These are phyloP conservation scores for Spathaspora sp. DNA, from an alignment of 805 yeast genomes.

Conservation along the genomic window DNA sequence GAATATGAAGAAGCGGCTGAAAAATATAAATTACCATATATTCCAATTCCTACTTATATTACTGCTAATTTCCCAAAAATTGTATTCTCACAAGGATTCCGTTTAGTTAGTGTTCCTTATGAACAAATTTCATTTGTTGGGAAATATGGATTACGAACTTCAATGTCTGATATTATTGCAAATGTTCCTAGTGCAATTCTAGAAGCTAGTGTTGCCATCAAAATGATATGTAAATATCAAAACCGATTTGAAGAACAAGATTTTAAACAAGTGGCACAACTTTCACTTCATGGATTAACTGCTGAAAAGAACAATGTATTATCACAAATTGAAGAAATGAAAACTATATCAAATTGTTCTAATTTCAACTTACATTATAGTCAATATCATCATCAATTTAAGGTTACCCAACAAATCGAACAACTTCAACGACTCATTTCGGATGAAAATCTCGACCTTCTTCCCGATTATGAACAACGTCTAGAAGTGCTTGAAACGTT, in stretches of 20 bases:
- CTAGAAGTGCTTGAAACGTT: constrained; percentile 71
- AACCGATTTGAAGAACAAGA: constrained; percentile 41
- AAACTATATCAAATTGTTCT: constrained; percentile 30
- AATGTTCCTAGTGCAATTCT: constrained; percentile 32
- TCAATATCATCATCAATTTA: constrained; percentile 43
- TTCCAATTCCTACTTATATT: constrained; percentile 32
- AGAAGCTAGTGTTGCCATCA: constrained; percentile 34
- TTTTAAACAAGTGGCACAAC: constrained; percentile 30
- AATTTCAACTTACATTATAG: constrained; percentile 43
- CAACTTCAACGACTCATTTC: constrained; percentile 61
- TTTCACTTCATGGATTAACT: constrained; percentile 33
- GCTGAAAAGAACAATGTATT: constrained; percentile 33
- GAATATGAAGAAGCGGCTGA: constrained; percentile 20
- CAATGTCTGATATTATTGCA: constrained; percentile 30
- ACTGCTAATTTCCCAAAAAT: constrained; percentile 32
- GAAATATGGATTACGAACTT: constrained; percentile 28
- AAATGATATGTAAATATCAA: constrained; percentile 32
- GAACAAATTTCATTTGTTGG: constrained; percentile 43
- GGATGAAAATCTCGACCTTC: constrained; percentile 81
- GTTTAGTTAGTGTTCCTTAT: constrained; percentile 38
- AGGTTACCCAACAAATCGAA: constrained; percentile 48
- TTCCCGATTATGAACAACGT: constrained; percentile 93
- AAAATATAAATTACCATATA: constrained; percentile 30
- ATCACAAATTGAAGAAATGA: constrained; percentile 19
- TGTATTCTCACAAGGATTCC: constrained; percentile 28